Evolutionary conservation across 148 eudicot species (phyloP).

Genomic region (Amaranthus cruentus): DNA sequence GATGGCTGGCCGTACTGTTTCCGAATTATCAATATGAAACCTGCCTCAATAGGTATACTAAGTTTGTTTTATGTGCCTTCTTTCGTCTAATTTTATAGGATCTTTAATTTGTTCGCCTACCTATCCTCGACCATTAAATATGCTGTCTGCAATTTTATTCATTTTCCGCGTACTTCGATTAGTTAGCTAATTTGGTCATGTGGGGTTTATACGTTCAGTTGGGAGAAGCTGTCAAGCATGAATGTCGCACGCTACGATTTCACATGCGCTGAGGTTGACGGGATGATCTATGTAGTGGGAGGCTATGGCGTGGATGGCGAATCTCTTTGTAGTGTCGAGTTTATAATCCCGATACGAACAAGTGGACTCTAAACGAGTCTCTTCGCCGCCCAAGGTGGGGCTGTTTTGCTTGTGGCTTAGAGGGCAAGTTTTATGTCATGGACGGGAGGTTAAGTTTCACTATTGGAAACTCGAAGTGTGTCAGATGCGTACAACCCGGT

Average conservation of each 20-base stretch:
- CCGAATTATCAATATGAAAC: conserved; percentile 76
- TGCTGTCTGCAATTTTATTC: no score
- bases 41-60: conserved; percentile 67
- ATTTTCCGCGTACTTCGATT: neutral
- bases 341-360: conserved; percentile 61
- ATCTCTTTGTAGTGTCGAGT: conserved; percentile 76
- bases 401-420: conserved; percentile 73
- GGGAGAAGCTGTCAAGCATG: conserved; percentile 75
- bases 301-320: conserved; percentile 68
- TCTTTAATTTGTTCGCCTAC: neutral
- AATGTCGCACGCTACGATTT: conserved; percentile 82
- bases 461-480: conserved; percentile 79
- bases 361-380: conserved; percentile 67
- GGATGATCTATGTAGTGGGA: conserved; percentile 74
- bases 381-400: conserved; percentile 84
- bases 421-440: conserved; percentile 87
- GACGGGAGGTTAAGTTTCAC: conserved; percentile 93
- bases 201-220: conserved; percentile 42
- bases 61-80: neutral
- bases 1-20: conserved; percentile 58
- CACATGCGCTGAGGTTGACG: conserved; percentile 81
- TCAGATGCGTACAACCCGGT: conserved; percentile 65
- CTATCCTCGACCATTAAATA: no score
- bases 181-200: neutral
- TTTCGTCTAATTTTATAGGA: neutral